These are phyloP conservation scores for Onygenales sp. DNA, from an alignment of 2,329 filamentous ascomycete species.

Conservation along the genomic window DNA sequence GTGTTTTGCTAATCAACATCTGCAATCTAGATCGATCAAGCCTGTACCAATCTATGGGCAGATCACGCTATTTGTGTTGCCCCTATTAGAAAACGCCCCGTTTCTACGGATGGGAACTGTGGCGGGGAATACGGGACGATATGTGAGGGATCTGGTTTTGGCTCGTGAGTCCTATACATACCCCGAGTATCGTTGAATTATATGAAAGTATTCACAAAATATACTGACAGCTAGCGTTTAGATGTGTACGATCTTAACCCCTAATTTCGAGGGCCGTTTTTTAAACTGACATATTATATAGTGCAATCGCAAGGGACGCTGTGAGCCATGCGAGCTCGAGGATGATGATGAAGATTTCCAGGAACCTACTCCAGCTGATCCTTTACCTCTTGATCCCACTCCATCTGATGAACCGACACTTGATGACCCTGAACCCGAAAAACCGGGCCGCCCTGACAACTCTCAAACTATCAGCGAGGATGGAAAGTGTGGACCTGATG, in stretches of 20 bases:
- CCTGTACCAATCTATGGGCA: constrained; percentile 11
- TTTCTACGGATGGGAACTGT: constrained; percentile 7
- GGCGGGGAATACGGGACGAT: neutral
- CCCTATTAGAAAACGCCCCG: constrained; percentile 4
- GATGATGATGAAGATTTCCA: neutral
- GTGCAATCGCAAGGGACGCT: neutral
- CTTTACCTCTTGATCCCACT: neutral
- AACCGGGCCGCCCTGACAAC: neutral
- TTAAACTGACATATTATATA: neutral
- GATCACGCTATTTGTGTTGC: constrained; percentile 12
- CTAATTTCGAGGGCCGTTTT: neutral
- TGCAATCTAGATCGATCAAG: constrained; percentile 5
- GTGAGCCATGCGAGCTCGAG: neutral
- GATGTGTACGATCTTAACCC: constrained; percentile 2
- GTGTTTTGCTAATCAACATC: neutral
- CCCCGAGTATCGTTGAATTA: neutral
- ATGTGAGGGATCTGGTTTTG: constrained; percentile 7
- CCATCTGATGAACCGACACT: neutral
- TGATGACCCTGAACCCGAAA: neutral
- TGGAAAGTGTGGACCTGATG: neutral
- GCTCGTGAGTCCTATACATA: constrained; percentile 7
- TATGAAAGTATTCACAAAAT: neutral
- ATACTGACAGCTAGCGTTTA: neutral
- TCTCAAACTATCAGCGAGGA: neutral
- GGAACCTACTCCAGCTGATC: neutral